These are phyloP conservation scores for Metarhizium brunneum DNA, from an alignment of 2,329 filamentous ascomycete species.

Conservation along the genomic window DNA sequence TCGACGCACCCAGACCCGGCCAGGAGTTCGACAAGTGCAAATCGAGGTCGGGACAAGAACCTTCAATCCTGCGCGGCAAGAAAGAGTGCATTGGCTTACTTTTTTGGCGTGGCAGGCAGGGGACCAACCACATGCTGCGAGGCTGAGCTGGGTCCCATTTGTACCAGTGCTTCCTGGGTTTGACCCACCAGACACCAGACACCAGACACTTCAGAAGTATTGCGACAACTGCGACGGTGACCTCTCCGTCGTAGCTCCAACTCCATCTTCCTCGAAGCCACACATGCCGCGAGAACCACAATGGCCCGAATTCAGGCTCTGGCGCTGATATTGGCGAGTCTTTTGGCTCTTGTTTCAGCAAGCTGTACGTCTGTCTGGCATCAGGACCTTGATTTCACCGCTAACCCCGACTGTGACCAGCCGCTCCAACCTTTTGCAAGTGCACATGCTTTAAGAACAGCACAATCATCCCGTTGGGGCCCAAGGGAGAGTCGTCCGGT, in stretches of 20 bases:
- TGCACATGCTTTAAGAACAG: constrained; percentile 63
- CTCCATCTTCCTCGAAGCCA: not conserved
- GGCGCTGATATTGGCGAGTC: constrained; percentile 24
- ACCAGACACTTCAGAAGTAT: too few species aligned
- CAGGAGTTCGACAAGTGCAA: not conserved
- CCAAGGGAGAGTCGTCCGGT: constrained; percentile 23
- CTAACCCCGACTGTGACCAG: constrained; percentile 26
- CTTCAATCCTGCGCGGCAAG: too few species aligned
- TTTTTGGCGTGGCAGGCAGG: too few species aligned
- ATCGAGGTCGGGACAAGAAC: not conserved
- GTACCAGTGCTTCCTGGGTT: too few species aligned
- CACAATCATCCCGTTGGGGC: constrained; percentile 55
- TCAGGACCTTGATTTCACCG: constrained; percentile 2
- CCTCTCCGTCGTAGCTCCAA: too few species aligned
- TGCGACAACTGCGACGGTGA: not conserved
- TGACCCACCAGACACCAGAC: too few species aligned
- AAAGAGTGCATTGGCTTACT: too few species aligned
- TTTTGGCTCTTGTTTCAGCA: constrained; percentile 29
- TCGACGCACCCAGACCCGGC: not conserved
- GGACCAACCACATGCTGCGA: constrained; percentile 3
- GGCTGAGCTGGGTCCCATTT: constrained; percentile 10
- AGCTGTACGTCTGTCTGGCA: constrained; percentile 26
- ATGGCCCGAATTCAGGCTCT: constrained; percentile 32
- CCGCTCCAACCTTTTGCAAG: constrained; percentile 58
- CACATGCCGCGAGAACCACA: constrained; percentile 1